These are phyloP conservation scores for Sparassis latifolia DNA, from an alignment of 1,284 basidiomycete species.

Conservation along the genomic window DNA sequence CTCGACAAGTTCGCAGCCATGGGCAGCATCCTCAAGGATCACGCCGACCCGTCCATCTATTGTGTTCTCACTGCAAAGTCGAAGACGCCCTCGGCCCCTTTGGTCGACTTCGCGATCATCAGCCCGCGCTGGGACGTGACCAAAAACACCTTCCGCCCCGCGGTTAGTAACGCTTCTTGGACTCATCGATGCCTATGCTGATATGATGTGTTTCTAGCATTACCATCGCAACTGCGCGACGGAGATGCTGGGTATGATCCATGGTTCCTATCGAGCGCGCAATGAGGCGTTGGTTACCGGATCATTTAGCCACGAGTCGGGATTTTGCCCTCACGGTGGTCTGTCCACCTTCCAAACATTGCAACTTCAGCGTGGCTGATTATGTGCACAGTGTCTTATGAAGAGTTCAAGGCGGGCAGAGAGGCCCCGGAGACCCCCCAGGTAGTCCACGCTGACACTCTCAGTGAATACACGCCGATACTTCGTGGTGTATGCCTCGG, in stretches of 20 bases:
- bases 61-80: constrained; percentile 57
- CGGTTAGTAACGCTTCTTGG: constrained; percentile 18
- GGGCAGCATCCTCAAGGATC: constrained; percentile 58
- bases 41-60: constrained; percentile 56
- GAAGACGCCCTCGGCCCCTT: constrained; percentile 45
- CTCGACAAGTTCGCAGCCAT: constrained; percentile 58
- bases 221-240: constrained; percentile 56
- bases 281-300: constrained; percentile 55
- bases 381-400: constrained; percentile 39
- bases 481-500: too few species aligned
- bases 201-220: constrained; percentile 29
- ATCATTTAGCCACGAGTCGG: constrained; percentile 54
- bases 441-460: constrained; percentile 43
- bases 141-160: constrained; percentile 34
- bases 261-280: constrained; percentile 53
- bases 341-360: background rate
- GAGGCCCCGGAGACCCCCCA: constrained; percentile 44
- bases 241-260: constrained; percentile 54
- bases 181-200: too few species aligned
- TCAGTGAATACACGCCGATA: background rate
- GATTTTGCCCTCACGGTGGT: constrained; percentile 48
- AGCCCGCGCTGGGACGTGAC: constrained; percentile 57
- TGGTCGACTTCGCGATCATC: constrained; percentile 56
- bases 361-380: background rate
- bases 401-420: constrained; percentile 48